These are phyloP conservation scores for Clohesyomyces aquaticus DNA, from an alignment of 495 filamentous ascomycete species.

Conservation along the genomic window DNA sequence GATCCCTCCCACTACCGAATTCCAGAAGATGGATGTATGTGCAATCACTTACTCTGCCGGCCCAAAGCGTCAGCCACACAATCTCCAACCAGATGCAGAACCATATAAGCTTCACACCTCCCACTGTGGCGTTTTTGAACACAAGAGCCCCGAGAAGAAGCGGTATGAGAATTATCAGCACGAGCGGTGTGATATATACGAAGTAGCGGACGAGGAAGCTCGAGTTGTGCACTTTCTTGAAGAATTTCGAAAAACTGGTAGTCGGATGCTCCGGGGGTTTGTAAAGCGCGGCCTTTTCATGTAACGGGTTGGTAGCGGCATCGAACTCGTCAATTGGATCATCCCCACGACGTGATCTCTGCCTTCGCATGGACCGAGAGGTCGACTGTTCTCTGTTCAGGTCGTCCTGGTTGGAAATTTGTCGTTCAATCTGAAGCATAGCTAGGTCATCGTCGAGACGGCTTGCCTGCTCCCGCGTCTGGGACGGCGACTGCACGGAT, in stretches of 20 bases:
- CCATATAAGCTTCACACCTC: slow-evolving; percentile 81
- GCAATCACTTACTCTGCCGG: slow-evolving; percentile 53
- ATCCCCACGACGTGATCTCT: slow-evolving; percentile 55
- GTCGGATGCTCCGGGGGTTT: slow-evolving; percentile 69
- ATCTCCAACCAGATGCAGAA: slow-evolving; percentile 95
- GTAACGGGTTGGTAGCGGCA: slow-evolving; percentile 70
- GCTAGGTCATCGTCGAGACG: slow-evolving; percentile 84
- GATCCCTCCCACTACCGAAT: too few species aligned
- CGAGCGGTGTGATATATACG: slow-evolving; percentile 80
- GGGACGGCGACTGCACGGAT: slow-evolving; percentile 52
- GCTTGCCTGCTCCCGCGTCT: slow-evolving; percentile 67
- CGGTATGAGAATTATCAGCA: slow-evolving; percentile 75
- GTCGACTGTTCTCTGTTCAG: slow-evolving; percentile 49
- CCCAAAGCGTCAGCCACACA: slow-evolving; percentile 91
- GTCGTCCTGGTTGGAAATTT: slow-evolving; percentile 60
- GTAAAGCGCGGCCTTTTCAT: slow-evolving; percentile 70
- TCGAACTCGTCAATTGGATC: slow-evolving; percentile 84
- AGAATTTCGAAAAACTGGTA: slow-evolving; percentile 62
- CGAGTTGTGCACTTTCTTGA: slow-evolving; percentile 72
- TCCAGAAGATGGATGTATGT: too few species aligned
- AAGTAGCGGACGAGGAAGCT: slow-evolving; percentile 83
- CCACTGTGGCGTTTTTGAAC: slow-evolving; percentile 67
- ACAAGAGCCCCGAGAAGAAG: slow-evolving; percentile 74
- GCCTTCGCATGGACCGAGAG: slow-evolving; percentile 53
- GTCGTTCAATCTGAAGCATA: slow-evolving; percentile 78